phyloP scores from a whole-genome alignment of 2,329 filamentous ascomycete genomes.

The Zasmidium cellare region DNA sequence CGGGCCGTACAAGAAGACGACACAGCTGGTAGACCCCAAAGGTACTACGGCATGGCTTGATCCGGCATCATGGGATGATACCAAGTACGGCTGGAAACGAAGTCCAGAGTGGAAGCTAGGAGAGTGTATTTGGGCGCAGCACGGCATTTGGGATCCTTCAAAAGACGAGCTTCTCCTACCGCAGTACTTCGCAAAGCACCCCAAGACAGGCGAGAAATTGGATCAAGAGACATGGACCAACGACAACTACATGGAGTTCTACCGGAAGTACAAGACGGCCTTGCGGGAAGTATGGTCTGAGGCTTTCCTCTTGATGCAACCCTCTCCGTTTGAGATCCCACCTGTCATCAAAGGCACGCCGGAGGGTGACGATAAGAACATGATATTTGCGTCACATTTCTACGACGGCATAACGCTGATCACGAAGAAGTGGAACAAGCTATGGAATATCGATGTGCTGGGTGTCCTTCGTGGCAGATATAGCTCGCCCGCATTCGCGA shows the following conservation, averaged over 20 bases:
- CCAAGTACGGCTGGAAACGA: constrained; percentile 84
- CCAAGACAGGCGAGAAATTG: constrained; percentile 69
- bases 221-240: constrained; percentile 88
- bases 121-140: constrained; percentile 95
- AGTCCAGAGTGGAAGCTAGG: constrained; percentile 87
- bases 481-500: constrained; percentile 81
- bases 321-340: constrained; percentile 86
- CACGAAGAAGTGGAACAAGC: constrained; percentile 98
- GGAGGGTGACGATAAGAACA: constrained; percentile 79
- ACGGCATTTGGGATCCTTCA: constrained; percentile 87
- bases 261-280: constrained; percentile 70
- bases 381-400: constrained; percentile 93
- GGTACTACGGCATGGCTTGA: constrained; percentile 79
- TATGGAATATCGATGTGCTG: constrained; percentile 95
- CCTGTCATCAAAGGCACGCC: constrained; percentile 79
- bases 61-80: constrained; percentile 78
- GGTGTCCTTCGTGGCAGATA: constrained; percentile 89
- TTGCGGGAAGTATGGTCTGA: constrained; percentile 76
- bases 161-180: constrained; percentile 77
- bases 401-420: constrained; percentile 96
- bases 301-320: constrained; percentile 87
- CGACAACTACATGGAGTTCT: constrained; percentile 86
- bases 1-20: constrained; percentile 87
- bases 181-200: constrained; percentile 83
- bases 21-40: constrained; percentile 79